A percentile compares a stretch with the other conserved stretches of the same genome.
These are phyloP conservation scores for Cryptosporidium sp. DNA, from an alignment of 169 alveolate species.

Conservation along the genomic window DNA sequence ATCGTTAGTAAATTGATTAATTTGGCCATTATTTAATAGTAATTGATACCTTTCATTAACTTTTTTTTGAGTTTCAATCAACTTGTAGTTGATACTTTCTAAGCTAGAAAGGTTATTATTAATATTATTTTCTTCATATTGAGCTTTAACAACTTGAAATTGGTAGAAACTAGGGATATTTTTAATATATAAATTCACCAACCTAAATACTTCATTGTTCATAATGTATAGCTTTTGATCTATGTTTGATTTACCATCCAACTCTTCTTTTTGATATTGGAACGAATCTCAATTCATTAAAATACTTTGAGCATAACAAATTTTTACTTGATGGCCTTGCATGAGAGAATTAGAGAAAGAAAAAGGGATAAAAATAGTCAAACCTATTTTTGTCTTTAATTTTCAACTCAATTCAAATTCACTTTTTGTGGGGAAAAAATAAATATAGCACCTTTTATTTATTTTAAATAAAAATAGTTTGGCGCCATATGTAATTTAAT, in stretches of 20 bases:
- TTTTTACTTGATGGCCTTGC: neutral
- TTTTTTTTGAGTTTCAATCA: neutral
- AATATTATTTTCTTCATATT: neutral
- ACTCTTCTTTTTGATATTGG: neutral
- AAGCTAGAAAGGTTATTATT: neutral
- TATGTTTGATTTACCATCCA: neutral
- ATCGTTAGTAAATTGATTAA: neutral
- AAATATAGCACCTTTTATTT: neutral
- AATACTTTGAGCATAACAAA: neutral
- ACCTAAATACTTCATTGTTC: neutral
- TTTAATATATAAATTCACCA: constrained; percentile 1
- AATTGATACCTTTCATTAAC: neutral
- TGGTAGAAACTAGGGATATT: neutral
- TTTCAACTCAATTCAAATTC: neutral
- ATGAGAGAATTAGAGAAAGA: too few species aligned
- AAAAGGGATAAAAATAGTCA: too few species aligned
- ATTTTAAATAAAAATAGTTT: too few species aligned
- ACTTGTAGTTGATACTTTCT: neutral
- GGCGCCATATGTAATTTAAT: neutral
- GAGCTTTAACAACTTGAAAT: constrained; percentile 12
- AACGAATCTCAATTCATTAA: neutral
- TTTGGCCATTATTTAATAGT: neutral
- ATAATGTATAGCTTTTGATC: neutral
- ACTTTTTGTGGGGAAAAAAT: neutral
- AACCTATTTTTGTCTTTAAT: too few species aligned